phyloP scores from a whole-genome alignment of 2,329 filamentous ascomycete species.

The Davidsoniella neocaledoniae region DNA sequence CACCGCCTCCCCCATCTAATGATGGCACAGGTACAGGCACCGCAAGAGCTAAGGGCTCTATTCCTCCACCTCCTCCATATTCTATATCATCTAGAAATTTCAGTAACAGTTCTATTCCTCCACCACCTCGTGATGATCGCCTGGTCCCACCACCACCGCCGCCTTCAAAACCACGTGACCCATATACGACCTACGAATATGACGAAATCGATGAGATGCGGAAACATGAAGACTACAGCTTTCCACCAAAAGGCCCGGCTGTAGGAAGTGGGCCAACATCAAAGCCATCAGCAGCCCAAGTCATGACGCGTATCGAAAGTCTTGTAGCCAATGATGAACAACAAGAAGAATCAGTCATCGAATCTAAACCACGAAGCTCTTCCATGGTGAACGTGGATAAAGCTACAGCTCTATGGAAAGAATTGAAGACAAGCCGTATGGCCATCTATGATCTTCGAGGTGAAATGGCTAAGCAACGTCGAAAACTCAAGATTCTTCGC shows the following conservation, averaged over 20 bases:
- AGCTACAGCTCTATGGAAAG: background rate
- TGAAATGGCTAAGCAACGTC: background rate
- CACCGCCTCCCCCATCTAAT: background rate
- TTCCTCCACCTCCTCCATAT: background rate
- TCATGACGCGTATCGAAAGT: background rate
- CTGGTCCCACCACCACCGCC: background rate
- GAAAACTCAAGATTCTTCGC: background rate
- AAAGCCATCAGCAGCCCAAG: background rate
- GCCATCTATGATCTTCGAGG: conserved; percentile 3
- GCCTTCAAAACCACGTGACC: background rate
- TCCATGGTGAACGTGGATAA: background rate
- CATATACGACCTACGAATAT: conserved; percentile 1
- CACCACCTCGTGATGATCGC: background rate
- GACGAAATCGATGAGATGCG: conserved; percentile 8
- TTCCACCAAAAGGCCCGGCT: conserved; percentile 1
- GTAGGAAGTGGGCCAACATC: background rate
- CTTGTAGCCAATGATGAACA: too few relatives aligned
- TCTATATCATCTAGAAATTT: background rate
- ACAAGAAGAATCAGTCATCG: background rate
- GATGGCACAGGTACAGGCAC: too few relatives aligned
- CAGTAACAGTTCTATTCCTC: background rate
- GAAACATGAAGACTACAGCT: background rate
- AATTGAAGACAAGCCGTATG: background rate
- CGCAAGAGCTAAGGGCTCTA: too few relatives aligned
- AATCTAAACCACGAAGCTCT: background rate